Evolutionary conservation across 148 eudicot species (phyloP).

Genomic region (Chenopodium berlandieri): DNA sequence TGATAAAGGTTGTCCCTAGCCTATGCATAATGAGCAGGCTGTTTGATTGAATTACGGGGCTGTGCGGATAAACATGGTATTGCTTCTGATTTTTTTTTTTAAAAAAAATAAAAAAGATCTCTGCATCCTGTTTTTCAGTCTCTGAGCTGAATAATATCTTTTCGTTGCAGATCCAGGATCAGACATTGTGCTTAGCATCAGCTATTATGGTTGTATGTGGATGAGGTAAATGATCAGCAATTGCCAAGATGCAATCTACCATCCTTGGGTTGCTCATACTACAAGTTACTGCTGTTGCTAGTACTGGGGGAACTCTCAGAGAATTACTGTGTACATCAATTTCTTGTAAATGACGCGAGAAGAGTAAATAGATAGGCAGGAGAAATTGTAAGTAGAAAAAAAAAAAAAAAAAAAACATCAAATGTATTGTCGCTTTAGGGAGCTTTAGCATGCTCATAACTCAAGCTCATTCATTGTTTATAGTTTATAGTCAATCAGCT

Average conservation of each 20-base stretch:
- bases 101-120: too few species aligned
- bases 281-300: slow-evolving; percentile 6
- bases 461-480: slow-evolving; percentile 12
- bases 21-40: slow-evolving; percentile 24
- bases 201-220: neutral
- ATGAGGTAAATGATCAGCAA: slow-evolving; percentile 6
- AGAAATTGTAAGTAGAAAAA: slow-evolving; percentile 38
- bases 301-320: slow-evolving; percentile 6
- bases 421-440: slow-evolving; percentile 38
- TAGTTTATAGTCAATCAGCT: slow-evolving; percentile 20
- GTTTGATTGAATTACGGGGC: slow-evolving; percentile 11
- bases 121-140: neutral
- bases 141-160: neutral
- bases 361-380: slow-evolving; percentile 30
- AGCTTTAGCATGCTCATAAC: slow-evolving; percentile 19
- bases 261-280: neutral
- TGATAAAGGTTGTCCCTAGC: slow-evolving; percentile 8
- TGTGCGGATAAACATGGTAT: slow-evolving; percentile 18
- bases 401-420: slow-evolving; percentile 9
- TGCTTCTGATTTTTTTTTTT: neutral
- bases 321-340: slow-evolving; percentile 27
- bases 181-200: slow-evolving; percentile 8
- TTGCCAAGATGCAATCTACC: neutral
- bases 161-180: slow-evolving; percentile 13
- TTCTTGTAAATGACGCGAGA: slow-evolving; percentile 42